Base-by-base conservation (phyloP, 2,329 filamentous ascomycete species). In the Juglanconis juglandina region DNA sequence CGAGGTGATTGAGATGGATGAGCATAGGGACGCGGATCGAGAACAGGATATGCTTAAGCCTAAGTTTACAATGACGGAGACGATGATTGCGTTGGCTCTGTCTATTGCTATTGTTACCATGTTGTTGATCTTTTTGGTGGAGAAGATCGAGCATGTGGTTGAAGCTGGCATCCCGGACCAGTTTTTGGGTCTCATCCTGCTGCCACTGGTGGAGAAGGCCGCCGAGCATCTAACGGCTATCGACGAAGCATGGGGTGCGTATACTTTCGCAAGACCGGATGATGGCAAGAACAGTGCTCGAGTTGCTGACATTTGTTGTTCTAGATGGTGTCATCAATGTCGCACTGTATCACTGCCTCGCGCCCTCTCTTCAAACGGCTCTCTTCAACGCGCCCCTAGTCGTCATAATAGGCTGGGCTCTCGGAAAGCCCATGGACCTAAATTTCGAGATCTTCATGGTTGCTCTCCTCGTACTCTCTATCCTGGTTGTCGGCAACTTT, bases 131-230 rank as follows among this genome's bases (percentile, higher is more conserved):
- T 87, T 86, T 64, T 78, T 95, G 14, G 90, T 95, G 13, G 76
- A 86, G 54, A 79, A 93, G 68, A 95, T 95, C 61, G 81, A 86
- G 42, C 78, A 75, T 67, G 84, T 85, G 4, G 81, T 84, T 42
- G 66, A 75, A 42, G 66, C 82, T 1, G 83, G 83, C 63, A 13
- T 44, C 6, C 42, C 42, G 42, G 42, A 44, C n/a, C 42, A 44
- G n/a, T 44, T 44, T 13, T 81, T 84, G 74, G 82, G 91, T 67
- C 77, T 96, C 42, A 94, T 95, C 65, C 80, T 96, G 0, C 83
- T 95, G 4, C 88, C 90, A 3, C 80, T 96, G 0, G 91, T 95
- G 5, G 92, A 96, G 70, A 96, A 96, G 74, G 87, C 89, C 2
- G 91, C 91, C 10, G 91, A 96, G 73, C 91, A 96, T 73, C 77